A percentile compares a stretch with the other conserved stretches of the same genome.
These are phyloP conservation scores for Toxoplasma gondii DNA, from an alignment of 169 alveolate species.

Conservation along the genomic window DNA sequence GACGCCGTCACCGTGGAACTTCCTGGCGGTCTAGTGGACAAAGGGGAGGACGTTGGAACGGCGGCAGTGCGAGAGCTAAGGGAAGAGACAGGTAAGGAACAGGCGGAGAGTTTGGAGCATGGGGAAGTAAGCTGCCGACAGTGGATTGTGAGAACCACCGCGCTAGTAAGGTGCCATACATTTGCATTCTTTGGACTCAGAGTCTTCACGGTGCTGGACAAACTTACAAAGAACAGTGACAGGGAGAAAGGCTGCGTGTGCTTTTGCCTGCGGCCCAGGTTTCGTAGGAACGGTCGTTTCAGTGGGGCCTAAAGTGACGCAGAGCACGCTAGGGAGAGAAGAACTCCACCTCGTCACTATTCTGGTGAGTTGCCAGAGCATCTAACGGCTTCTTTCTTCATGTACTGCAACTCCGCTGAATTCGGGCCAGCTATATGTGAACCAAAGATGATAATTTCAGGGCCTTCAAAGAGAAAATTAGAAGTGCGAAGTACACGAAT, in stretches of 20 bases:
- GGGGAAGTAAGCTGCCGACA: background rate
- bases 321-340: conserved; percentile 25
- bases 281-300: conserved; percentile 1
- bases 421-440: too few species aligned
- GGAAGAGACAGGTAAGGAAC: conserved; percentile 64
- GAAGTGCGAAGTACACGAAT: too few species aligned
- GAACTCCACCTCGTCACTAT: conserved; percentile 19
- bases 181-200: too few species aligned
- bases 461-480: too few species aligned
- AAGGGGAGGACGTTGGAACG: conserved; percentile 47
- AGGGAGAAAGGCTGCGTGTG: background rate
- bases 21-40: conserved; percentile 61
- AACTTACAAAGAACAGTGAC: background rate
- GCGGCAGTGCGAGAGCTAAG: conserved; percentile 59
- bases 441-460: too few species aligned
- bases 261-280: background rate
- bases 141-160: too few species aligned
- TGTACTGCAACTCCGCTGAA: too few species aligned
- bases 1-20: conserved; percentile 51
- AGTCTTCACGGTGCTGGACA: too few species aligned
- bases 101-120: background rate
- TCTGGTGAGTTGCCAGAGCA: background rate
- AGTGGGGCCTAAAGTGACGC: conserved; percentile 22
- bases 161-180: too few species aligned
- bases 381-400: too few species aligned